Evolutionary conservation across 2,329 filamentous ascomycete species (phyloP).

Genomic region (Colletotrichum noveboracense): DNA sequence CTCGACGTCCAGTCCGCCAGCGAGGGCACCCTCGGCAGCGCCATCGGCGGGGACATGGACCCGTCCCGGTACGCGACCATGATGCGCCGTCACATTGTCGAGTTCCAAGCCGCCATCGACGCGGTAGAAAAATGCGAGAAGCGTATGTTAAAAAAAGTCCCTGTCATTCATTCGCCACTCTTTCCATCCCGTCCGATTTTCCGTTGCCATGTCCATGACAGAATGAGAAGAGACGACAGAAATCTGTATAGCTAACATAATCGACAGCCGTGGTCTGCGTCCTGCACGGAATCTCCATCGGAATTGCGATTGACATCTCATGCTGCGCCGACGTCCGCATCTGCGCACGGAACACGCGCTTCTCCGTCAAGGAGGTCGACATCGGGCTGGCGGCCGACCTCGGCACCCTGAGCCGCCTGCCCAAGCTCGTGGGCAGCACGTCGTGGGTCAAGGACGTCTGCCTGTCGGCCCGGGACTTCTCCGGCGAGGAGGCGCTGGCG

Average conservation of each 20-base stretch:
- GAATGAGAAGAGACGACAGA: neutral
- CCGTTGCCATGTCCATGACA: neutral
- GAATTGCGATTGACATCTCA: slow-evolving; percentile 77
- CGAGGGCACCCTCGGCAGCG: slow-evolving; percentile 47
- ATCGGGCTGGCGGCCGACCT: slow-evolving; percentile 83
- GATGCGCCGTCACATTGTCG: slow-evolving; percentile 71
- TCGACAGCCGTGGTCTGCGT: slow-evolving; percentile 76
- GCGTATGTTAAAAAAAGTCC: slow-evolving; percentile 54
- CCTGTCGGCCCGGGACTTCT: slow-evolving; percentile 73
- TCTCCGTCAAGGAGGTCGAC: slow-evolving; percentile 82
- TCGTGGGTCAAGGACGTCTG: slow-evolving; percentile 84
- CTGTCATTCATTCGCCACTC: neutral
- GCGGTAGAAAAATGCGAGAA: slow-evolving; percentile 89
- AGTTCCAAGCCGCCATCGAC: slow-evolving; percentile 82
- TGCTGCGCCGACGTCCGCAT: slow-evolving; percentile 75
- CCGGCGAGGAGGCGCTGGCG: slow-evolving; percentile 69
- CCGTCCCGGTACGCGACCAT: slow-evolving; percentile 66
- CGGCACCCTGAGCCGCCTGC: slow-evolving; percentile 75
- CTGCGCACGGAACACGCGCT: slow-evolving; percentile 61
- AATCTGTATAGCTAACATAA: slow-evolving; percentile 18
- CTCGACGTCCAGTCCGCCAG: slow-evolving; percentile 78
- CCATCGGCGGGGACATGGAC: slow-evolving; percentile 48
- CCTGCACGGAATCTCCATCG: slow-evolving; percentile 79
- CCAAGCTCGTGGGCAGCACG: slow-evolving; percentile 72
- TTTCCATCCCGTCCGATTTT: neutral